Percentiles rank a stretch among this genome's conserved stretches.
phyloP scores from a whole-genome alignment of 2,329 filamentous ascomycete species.

The Scortechinia acanthostroma region DNA sequence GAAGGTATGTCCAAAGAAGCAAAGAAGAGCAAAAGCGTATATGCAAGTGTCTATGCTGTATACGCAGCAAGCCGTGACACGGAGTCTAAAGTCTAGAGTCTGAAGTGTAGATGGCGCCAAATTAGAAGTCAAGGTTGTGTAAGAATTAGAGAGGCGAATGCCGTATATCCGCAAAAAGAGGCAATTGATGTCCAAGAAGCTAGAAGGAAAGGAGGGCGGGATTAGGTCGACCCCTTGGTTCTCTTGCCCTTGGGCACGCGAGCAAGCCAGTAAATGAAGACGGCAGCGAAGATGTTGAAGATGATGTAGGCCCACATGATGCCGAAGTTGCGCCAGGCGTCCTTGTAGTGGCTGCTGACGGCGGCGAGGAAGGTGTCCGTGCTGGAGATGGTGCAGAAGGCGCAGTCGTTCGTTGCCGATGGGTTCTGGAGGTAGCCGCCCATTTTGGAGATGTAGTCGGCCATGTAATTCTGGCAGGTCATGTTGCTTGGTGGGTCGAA shows the following conservation, averaged over 20 bases:
- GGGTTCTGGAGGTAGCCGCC: constrained; percentile 40
- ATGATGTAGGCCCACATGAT: constrained; percentile 43
- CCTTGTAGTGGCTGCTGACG: constrained; percentile 31
- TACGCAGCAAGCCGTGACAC: too few species aligned
- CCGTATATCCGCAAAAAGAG: too few species aligned
- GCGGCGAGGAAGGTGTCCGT: constrained; percentile 25
- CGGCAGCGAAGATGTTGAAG: constrained; percentile 43
- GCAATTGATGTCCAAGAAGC: too few species aligned
- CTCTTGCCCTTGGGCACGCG: constrained; percentile 31
- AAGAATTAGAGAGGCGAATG: too few species aligned
- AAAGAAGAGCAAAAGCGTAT: too few species aligned
- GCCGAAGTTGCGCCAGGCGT: constrained; percentile 49
- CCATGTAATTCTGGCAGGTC: constrained; percentile 50
- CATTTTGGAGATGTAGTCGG: constrained; percentile 27
- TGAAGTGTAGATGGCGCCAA: too few species aligned
- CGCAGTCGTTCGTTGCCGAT: constrained; percentile 30
- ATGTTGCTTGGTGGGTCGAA: constrained; percentile 46
- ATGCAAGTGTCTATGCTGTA: too few species aligned
- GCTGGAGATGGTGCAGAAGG: constrained; percentile 26
- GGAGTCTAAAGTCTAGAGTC: too few species aligned
- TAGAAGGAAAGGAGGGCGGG: too few species aligned
- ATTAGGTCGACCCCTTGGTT: too few species aligned
- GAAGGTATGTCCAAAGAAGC: too few species aligned
- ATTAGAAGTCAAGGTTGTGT: too few species aligned
- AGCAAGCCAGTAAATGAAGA: constrained; percentile 43